Evolutionary conservation across 139 green algal species (phyloP).

Genomic region (Astrephomene gubernaculifera): DNA sequence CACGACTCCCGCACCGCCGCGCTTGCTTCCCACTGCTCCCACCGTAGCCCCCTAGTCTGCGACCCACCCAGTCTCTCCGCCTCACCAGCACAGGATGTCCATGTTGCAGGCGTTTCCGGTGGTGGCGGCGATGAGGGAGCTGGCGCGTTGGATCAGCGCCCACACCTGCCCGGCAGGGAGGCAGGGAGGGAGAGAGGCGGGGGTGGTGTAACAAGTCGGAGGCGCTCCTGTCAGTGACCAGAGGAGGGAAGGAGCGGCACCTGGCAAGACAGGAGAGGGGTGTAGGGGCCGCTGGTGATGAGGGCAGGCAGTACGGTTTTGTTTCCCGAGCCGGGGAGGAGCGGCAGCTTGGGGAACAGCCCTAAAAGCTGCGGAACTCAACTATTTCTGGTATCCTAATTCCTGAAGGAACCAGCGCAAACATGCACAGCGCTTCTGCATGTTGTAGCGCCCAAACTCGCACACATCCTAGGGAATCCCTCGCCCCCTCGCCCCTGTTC

Average conservation of each 20-base stretch:
- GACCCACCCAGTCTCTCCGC: too few relatives aligned
- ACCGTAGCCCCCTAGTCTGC: too few relatives aligned
- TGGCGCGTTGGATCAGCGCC: conserved; percentile 40
- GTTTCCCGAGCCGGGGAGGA: neutral
- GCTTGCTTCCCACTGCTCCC: neutral
- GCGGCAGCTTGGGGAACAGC: neutral
- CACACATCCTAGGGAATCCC: neutral
- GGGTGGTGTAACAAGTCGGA: neutral
- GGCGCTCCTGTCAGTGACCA: too few relatives aligned
- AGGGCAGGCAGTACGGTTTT: neutral
- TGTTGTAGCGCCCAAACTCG: neutral
- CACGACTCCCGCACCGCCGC: too few relatives aligned
- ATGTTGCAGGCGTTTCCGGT: conserved; percentile 71
- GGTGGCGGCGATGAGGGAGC: conserved; percentile 41
- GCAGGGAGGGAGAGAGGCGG: neutral
- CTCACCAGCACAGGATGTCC: conserved; percentile 74
- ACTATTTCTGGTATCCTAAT: too few relatives aligned
- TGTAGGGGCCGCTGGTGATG: too few relatives aligned
- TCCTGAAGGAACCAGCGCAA: too few relatives aligned
- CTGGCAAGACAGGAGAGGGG: too few relatives aligned
- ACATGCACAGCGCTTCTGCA: too few relatives aligned
- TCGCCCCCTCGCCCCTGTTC: neutral
- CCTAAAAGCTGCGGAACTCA: too few relatives aligned
- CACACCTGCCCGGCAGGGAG: neutral
- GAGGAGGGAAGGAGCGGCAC: too few relatives aligned